Base-by-base conservation (phyloP, 2,329 filamentous ascomycete species). In the Alternaria conjuncta region DNA sequence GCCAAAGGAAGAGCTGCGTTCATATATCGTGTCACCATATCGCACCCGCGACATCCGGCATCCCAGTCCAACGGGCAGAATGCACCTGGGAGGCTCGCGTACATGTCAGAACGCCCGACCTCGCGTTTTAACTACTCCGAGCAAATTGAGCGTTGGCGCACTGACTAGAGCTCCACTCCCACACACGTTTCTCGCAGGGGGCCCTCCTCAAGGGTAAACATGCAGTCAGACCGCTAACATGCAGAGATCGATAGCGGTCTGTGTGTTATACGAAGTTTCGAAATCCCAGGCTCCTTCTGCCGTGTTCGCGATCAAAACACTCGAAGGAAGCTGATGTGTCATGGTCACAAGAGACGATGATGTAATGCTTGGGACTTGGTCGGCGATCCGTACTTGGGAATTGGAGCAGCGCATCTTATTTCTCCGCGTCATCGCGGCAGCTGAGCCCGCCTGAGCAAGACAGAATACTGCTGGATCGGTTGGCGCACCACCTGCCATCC, bases 341-440 rank as follows among this genome's bases (percentile, higher is more conserved):
- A 25, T 49, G 20, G 21, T 62, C 53, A 64, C 43, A 41, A 57
- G 62, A 12, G 30, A 32, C 49, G 26, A 65, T 65, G 70, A 72
- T 71, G 71, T 71, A 71, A 71, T 61, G 60, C 64, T 58, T 69
- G 59, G 57, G 32, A 61, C 67, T 59, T 63, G 60, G 55, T 60
- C 57, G 57, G 49, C 62, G 57, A 59, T 43, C 61, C 51, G 49
- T 25, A 59, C 55, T 57, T 64, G 58, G 55, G 44, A 55, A 55
- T 55, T 63, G 21, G 55, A 60, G 57, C 49, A 61, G 32, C 58
- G 36, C 20, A 47, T 45, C 41, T 57, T 62, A 54, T 64, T 63
- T 59, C 61, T 56, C 64, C 63, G 70, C 70, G 66, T 71, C 71
- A 69, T 71, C 56, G 50, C 63, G 36, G 26, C 45, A 50, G 25